These are phyloP conservation scores for Citrus hindsii DNA, from an alignment of 345 rosid genomes.

Conservation along the genomic window DNA sequence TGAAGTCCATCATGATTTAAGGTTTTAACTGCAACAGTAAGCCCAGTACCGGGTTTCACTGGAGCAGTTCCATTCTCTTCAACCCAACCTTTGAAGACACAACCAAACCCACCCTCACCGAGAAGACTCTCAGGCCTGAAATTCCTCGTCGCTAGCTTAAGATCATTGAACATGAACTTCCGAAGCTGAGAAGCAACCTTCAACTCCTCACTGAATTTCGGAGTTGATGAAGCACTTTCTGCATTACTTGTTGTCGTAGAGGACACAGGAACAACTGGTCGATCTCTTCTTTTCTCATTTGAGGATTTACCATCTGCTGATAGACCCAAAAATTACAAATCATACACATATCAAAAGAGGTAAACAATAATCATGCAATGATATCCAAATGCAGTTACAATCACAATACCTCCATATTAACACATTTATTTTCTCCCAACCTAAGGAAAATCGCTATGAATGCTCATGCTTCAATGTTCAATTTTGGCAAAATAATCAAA, in stretches of 20 bases:
- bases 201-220: constrained; percentile 60
- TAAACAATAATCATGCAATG: not conserved
- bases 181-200: constrained; percentile 68
- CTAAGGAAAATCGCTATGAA: not conserved
- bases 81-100: constrained; percentile 94
- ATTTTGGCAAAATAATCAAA: not conserved
- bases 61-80: constrained; percentile 91
- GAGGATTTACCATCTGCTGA: constrained; percentile 42
- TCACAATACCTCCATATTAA: not conserved
- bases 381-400: not conserved
- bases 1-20: constrained; percentile 93
- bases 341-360: not conserved
- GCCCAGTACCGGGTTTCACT: constrained; percentile 85
- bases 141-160: constrained; percentile 72
- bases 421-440: not conserved
- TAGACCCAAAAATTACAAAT: not conserved
- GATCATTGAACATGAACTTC: constrained; percentile 66
- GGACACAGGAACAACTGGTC: constrained; percentile 39
- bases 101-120: constrained; percentile 93
- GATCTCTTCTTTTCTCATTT: constrained; percentile 34
- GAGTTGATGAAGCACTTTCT: constrained; percentile 56
- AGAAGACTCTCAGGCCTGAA: constrained; percentile 87
- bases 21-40: constrained; percentile 88
- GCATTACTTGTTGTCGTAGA: constrained; percentile 43
- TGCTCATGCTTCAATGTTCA: not conserved